Conservation (phyloP, 108 stramenopile genomes). For the Pseudonitzschia multiseries region DNA sequence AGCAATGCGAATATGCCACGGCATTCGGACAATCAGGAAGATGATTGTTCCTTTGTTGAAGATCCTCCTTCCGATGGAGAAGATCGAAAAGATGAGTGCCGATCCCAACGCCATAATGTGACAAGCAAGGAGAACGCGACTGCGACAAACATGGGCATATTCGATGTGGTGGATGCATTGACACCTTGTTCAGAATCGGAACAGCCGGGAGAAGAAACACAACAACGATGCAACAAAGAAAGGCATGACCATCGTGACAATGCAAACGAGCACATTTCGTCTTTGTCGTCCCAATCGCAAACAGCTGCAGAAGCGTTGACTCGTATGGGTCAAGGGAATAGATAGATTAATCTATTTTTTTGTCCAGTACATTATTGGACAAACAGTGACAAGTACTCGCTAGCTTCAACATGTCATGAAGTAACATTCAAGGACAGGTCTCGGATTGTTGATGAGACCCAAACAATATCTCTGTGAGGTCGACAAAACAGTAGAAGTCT, state of each 20-base stretch:
- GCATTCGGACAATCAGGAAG: neutral
- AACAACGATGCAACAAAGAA: neutral
- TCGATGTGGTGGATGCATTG: constrained; percentile 9
- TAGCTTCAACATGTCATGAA: too few species aligned
- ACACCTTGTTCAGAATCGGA: constrained; percentile 9
- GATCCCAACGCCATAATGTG: neutral
- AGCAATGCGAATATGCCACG: neutral
- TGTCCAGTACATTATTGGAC: too few species aligned
- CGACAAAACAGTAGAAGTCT: too few species aligned
- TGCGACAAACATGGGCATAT: neutral
- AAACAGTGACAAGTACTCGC: too few species aligned
- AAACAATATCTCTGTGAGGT: too few species aligned
- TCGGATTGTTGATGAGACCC: too few species aligned
- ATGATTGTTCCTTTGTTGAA: constrained; percentile 6
- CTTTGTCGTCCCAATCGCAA: constrained; percentile 2
- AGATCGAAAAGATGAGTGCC: neutral
- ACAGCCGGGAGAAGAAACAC: constrained; percentile 1
- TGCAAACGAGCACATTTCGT: neutral
- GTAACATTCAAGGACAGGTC: too few species aligned
- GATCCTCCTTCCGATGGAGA: constrained; percentile 10
- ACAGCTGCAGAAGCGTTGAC: constrained; percentile 8
- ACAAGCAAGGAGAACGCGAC: neutral
- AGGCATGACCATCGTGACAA: neutral
- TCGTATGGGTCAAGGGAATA: constrained; percentile 1
- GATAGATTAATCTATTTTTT: neutral